Percentiles rank a stretch among this genome's conserved stretches.
Conservation (phyloP, 1,139 yeast genomes). For the Blastobotrys petasosporus region DNA sequence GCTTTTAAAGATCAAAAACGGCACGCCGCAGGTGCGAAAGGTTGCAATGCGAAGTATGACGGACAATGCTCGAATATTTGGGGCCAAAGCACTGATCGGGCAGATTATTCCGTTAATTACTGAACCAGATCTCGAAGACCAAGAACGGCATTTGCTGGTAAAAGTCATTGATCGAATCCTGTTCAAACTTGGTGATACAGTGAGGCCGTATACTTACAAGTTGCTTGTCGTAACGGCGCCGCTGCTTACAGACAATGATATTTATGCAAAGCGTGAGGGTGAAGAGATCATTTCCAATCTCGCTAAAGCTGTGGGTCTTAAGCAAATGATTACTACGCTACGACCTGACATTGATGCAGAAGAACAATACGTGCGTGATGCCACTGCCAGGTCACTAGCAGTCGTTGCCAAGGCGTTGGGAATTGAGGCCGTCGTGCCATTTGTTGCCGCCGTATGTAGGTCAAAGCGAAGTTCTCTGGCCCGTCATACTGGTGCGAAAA, state of each 20-base stretch:
- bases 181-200: slow-evolving; percentile 54
- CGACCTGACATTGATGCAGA: slow-evolving; percentile 78
- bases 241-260: slow-evolving; percentile 71
- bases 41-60: slow-evolving; percentile 63
- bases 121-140: slow-evolving; percentile 71
- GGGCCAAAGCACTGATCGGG: slow-evolving; percentile 63
- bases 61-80: slow-evolving; percentile 58
- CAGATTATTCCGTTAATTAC: slow-evolving; percentile 67
- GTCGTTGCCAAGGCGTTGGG: slow-evolving; percentile 82
- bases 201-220: slow-evolving; percentile 69
- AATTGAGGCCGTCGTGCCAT: slow-evolving; percentile 63
- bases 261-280: slow-evolving; percentile 67
- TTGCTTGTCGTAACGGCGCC: slow-evolving; percentile 75
- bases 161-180: slow-evolving; percentile 69
- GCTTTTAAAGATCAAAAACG: slow-evolving; percentile 69
- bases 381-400: slow-evolving; percentile 76
- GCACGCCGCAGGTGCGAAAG: slow-evolving; percentile 62
- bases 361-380: slow-evolving; percentile 76
- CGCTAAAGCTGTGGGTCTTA: slow-evolving; percentile 76
- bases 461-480: slow-evolving; percentile 82
- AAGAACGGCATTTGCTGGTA: slow-evolving; percentile 75
- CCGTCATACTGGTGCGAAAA: slow-evolving; percentile 78
- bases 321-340: slow-evolving; percentile 67
- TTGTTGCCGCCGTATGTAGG: slow-evolving; percentile 72
- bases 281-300: slow-evolving; percentile 70